Percentiles rank a stretch among this genome's conserved stretches.
These are phyloP conservation scores for Neotropicomus parvogracilis DNA, from an alignment of 1,284 basidiomycete species.

Conservation along the genomic window DNA sequence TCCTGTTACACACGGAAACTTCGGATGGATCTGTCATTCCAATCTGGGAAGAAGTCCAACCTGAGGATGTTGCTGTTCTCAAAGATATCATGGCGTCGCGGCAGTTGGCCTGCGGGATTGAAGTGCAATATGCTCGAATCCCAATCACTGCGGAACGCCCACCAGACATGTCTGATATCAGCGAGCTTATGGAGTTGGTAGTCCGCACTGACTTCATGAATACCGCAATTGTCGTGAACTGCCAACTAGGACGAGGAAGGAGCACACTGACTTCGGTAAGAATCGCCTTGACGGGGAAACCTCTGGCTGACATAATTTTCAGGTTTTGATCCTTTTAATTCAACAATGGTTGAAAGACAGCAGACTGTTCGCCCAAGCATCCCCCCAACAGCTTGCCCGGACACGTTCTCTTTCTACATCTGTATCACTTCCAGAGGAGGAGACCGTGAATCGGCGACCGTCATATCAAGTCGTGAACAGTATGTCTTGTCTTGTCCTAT, in stretches of 20 bases:
- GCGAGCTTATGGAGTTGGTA: conserved; percentile 80
- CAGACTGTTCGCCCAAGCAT: conserved; percentile 36
- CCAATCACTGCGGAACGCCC: conserved; percentile 86
- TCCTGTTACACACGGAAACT: conserved; percentile 90
- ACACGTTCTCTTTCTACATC: conserved; percentile 43
- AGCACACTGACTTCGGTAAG: conserved; percentile 84
- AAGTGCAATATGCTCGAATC: conserved; percentile 79
- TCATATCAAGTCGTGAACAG: conserved; percentile 82
- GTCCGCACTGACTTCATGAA: conserved; percentile 67
- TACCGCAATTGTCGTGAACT: conserved; percentile 91
- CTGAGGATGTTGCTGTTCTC: conserved; percentile 78
- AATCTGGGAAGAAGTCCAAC: conserved; percentile 88
- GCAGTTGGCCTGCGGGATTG: conserved; percentile 44
- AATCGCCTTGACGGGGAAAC: conserved; percentile 3
- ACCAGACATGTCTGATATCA: conserved; percentile 68
- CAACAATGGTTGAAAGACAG: conserved; percentile 75
- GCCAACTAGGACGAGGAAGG: conserved; percentile 93
- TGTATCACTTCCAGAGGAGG: conserved; percentile 30
- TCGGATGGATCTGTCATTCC: conserved; percentile 88
- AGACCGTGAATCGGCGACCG: conserved; percentile 43
- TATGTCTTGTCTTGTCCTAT: conserved; percentile 35
- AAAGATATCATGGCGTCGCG: conserved; percentile 85
- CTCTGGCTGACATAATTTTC: conserved; percentile 10
- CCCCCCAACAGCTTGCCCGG: conserved; percentile 33
- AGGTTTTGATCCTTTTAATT: conserved; percentile 85